Evolutionary conservation across 306 rosid genomes (phyloP), one percentile per base, ranked within the genome.

Genomic region (Vigna radiata): DNA sequence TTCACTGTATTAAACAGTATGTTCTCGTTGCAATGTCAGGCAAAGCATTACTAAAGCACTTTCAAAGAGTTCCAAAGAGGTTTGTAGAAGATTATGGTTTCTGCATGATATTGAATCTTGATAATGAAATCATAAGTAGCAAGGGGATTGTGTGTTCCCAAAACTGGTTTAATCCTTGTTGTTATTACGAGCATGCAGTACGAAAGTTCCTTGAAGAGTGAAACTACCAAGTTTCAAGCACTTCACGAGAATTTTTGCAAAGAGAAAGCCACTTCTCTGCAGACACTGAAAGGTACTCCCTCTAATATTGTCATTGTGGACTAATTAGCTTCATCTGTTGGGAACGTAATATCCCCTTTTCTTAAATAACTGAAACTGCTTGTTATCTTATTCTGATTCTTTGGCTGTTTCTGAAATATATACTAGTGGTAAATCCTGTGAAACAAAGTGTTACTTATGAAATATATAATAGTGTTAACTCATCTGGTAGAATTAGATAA

Each of bases 1-100:
- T 80, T 70, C 39, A 36, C 19, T 61, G 47, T 17, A 43, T 80
- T 82, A 7, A 64, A 65, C 71, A 8, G 23, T 63, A 6, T 41
- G 4, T 46, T 61, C 11, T 72, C 61, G 39, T 46, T 86, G 36
- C 9, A 49, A 36, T 84, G 37, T 63, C 86, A 95, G 99, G 84
- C 99, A 92, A 86, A 84, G 64, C 84, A 90, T 92, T 73, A 90
- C 96, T 25, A 95, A 91, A 87, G 89, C 91, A 7, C 97, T 92
- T 66, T 92, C 92, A 43, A 95, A 92, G 90, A 90, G 97, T 85
- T 92, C 98, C 25, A 95, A 91, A 89, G 97, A 92, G 97, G 99
- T 95, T 17, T 43, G 89, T 82, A 25, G 78, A 78, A 5, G 73
- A 73, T 17, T 15, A 66, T 44, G 41, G 52, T 37, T 64, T 72